Evolutionary conservation across 495 filamentous ascomycete species (phyloP).

Genomic region (Xylaria bambusicola): DNA sequence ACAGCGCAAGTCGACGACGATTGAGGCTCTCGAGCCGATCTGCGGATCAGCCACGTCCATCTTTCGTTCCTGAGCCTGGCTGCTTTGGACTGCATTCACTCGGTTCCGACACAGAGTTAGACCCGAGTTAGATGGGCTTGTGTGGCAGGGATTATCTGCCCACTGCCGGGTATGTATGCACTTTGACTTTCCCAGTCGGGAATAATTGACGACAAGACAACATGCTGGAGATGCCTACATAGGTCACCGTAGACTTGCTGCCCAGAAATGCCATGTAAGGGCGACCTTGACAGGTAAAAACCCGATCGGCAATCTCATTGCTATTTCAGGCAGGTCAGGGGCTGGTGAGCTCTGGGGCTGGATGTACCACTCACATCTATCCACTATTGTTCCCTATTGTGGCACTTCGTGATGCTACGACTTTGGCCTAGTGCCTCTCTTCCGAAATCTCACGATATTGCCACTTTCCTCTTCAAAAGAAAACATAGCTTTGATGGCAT

Average conservation of each 20-base stretch:
- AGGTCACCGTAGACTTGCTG: neutral
- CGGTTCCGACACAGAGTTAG: neutral
- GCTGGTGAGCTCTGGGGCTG: neutral
- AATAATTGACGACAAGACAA: neutral
- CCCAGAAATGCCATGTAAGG: neutral
- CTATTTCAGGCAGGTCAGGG: slow-evolving; percentile 9
- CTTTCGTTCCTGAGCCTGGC: neutral
- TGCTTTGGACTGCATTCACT: neutral
- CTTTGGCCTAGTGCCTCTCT: too few species aligned
- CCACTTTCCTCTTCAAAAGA: too few species aligned
- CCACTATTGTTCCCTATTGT: neutral
- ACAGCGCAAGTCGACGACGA: neutral
- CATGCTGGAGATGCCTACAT: neutral
- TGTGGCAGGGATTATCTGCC: slow-evolving; percentile 2
- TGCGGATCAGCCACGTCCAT: neutral
- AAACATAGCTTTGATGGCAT: too few species aligned
- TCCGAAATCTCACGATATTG: too few species aligned
- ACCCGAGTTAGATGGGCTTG: too few species aligned
- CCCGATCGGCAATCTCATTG: slow-evolving; percentile 2
- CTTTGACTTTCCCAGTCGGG: neutral
- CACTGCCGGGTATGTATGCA: too few species aligned
- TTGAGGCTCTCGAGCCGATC: slow-evolving; percentile 7
- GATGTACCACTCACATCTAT: neutral
- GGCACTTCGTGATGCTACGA: too few species aligned
- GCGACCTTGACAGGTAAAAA: neutral